Evolutionary conservation across 2,329 filamentous ascomycete species (phyloP).

Genomic region (Botryotinia narcissicola): DNA sequence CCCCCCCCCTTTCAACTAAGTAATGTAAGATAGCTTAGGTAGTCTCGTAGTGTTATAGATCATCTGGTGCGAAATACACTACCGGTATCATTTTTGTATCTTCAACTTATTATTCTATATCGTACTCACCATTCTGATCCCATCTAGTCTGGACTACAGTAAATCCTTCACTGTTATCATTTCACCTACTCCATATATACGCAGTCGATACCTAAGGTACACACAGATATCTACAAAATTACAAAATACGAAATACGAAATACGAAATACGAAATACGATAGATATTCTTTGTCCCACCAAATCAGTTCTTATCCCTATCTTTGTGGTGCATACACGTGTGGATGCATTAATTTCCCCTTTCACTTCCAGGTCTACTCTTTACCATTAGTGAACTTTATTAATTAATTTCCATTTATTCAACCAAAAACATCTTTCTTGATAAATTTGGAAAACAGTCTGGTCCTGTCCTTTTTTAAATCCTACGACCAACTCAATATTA

Average conservation of each 20-base stretch:
- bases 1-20: background rate
- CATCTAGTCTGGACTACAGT: background rate
- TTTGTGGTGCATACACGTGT: background rate
- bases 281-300: background rate
- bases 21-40: background rate
- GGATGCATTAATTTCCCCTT: slow-evolving; percentile 7
- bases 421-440: background rate
- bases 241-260: background rate
- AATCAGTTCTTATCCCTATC: background rate
- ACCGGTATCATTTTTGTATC: background rate
- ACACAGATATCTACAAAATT: too few relatives aligned
- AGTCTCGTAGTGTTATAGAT: background rate
- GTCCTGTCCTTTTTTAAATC: background rate
- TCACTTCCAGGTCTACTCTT: background rate
- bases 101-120: background rate
- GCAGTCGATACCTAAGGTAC: background rate
- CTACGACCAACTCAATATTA: background rate
- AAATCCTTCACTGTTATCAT: background rate
- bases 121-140: background rate
- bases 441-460: background rate
- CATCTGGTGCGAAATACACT: background rate
- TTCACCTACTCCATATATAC: background rate
- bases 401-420: background rate
- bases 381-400: background rate
- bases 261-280: background rate